Base-by-base conservation (phyloP, 2,329 filamentous ascomycete species). In the Samsoniella hepiali region DNA sequence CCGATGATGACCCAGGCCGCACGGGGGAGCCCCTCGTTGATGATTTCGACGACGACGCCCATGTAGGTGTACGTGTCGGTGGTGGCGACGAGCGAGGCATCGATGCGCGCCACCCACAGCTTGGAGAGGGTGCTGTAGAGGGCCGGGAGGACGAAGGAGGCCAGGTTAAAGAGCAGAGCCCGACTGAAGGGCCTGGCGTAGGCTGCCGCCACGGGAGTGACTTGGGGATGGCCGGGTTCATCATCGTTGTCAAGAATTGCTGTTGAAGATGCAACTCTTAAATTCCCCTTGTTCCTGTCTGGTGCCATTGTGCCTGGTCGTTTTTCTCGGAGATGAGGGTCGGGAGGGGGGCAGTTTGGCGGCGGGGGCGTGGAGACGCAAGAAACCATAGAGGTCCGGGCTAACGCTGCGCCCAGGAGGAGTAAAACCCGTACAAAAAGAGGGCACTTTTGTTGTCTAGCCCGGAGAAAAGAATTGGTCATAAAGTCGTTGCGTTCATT, bases 21-120 rank as follows among this genome's bases (percentile, higher is more conserved):
- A 29, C 88, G 81, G 0, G 88, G 88, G 0, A 92, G 82, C 0
- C 89, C 88, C 71, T 92, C 89, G 67, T 91, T 91, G 17, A 92
- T 73, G 0, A 90, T 87, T 70, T 91, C 86, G 1, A 82, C 84
- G 0, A 91, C 79, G 0, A 86, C 82, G 27, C 83, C 81, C 64
- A 91, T 89, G 72, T 91, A 91, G 0, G 87, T 91, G 72, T 89
- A 90, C 0, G 82, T 77, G 38, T 76, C 74, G 3, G 73, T 75
- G 8, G 74, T 74, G 1, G 74, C 73, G 8, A 76, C 73, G 67
- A 74, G 71, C 1, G 79, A 83, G 0, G 83, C 74, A 71, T 91
- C 86, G 62, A 91, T 89, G 62, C 49, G 58, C n/a, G 88, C 87
- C 2, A 91, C 82, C 89, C 88, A 91, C 22, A 90, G 78, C 69